Percentiles rank a stretch among this genome's conserved stretches.
Evolutionary conservation across 768 basidiomycete species (phyloP).

Genomic region (Lepiota brunneoincarnata): DNA sequence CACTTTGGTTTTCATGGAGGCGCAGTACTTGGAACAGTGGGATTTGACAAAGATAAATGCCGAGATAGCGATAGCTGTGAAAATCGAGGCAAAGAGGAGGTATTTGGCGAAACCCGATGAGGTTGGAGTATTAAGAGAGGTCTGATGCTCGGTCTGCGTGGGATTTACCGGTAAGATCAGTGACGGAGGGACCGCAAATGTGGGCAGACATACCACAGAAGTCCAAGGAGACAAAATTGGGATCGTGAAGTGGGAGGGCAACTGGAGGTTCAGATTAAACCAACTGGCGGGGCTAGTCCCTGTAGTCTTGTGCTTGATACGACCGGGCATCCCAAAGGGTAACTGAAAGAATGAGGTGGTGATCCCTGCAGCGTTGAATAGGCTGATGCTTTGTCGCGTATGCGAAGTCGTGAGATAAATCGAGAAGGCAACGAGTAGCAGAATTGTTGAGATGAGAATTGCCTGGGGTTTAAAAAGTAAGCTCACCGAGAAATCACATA

Average conservation of each 20-base stretch:
- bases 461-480: neutral
- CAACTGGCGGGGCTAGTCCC: neutral
- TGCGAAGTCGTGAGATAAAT: conserved; percentile 31
- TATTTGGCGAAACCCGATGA: conserved; percentile 2
- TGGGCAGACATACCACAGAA: conserved; percentile 54
- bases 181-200: neutral
- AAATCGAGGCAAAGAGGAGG: neutral
- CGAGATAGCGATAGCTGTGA: neutral
- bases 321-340: conserved; percentile 13
- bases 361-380: neutral
- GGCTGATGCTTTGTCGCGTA: conserved; percentile 17
- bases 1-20: neutral
- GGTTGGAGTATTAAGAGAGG: conserved; percentile 30
- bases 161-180: neutral
- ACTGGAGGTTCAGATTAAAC: conserved; percentile 9
- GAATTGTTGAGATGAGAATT: conserved; percentile 15
- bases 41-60: neutral
- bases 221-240: conserved; percentile 78
- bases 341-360: neutral
- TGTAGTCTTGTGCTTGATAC: conserved; percentile 12
- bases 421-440: conserved; percentile 32
- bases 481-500: neutral
- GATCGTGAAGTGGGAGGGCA: conserved; percentile 68
- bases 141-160: conserved; percentile 72
- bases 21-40: neutral